Evolutionary conservation across 192 early-diverging fungal species (phyloP), one percentile per base, ranked within the genome.

Genomic region (Podila clonocystis): DNA sequence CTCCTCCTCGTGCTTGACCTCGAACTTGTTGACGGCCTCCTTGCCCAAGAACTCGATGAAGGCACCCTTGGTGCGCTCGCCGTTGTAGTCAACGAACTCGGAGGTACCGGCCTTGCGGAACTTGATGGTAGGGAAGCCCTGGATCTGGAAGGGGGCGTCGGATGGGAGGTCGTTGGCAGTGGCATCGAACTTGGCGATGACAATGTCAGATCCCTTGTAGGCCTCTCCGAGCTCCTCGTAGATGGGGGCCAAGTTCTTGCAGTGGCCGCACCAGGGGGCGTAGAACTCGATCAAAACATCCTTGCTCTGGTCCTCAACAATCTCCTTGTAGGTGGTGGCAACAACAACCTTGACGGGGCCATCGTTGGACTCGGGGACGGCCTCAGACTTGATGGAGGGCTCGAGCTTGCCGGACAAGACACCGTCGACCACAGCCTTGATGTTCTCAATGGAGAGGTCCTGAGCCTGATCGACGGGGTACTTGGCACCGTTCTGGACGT

Each of bases 251-350:
- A 93, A 85, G 74, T 80, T 86, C 87, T 92, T 93, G 84, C 94
- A 95, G 85, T 95, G 93, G 67, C 92, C 91, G 83, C 94, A 95
- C 93, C 93, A 94, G 31, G 94, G 94, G 22, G 94, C 94, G 85
- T 97, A 98, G 80, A 97, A 92, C 86, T 97, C 95, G 50, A 99
- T 82, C 70, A 99, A 93, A 45, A 97, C 96, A 84, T 97, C 95
- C 88, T 95, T 95, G 58, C 75, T 82, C 75, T 86, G 83, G 82
- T 94, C 83, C 59, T 95, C 88, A 52, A 96, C 98, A 76, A 97
- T 88, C 5, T 92, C 88, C 36, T 92, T 86, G 86, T 96, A 99
- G 69, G 88, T 86, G 55, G 90, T 87, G 34, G 92, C 93, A 63
- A 99, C 97, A 82, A 98, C 89, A 12, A 96, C 92, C 88, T 93